Evolutionary conservation across 2,329 filamentous ascomycete species (phyloP).

Genomic region (Botrytis sinoallii): DNA sequence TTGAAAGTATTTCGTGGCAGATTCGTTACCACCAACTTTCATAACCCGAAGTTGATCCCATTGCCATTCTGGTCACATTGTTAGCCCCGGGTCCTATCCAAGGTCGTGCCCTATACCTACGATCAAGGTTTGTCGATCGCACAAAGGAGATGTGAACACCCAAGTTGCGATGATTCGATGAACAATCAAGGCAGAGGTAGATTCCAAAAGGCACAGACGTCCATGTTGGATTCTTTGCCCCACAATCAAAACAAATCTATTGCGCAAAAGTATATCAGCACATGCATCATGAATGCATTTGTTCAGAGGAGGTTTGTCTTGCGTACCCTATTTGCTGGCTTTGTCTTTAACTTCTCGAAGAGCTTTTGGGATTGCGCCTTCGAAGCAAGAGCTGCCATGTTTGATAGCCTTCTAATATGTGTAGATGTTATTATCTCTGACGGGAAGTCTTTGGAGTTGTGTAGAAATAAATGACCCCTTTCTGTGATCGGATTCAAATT

Average conservation of each 20-base stretch:
- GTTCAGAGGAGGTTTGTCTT: slow-evolving; percentile 36
- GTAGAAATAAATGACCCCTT: slow-evolving; percentile 19
- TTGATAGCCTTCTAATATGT: slow-evolving; percentile 35
- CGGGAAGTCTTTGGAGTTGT: not conserved
- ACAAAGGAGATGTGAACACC: slow-evolving; percentile 99
- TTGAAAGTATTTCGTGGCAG: slow-evolving; percentile 97
- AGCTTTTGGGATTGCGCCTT: slow-evolving; percentile 96
- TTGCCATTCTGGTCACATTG: slow-evolving; percentile 72
- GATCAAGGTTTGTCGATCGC: slow-evolving; percentile 95
- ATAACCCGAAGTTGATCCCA: slow-evolving; percentile 96
- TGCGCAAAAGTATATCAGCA: slow-evolving; percentile 23
- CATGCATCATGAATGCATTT: slow-evolving; percentile 1
- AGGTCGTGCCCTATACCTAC: slow-evolving; percentile 55
- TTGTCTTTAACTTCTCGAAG: slow-evolving; percentile 94
- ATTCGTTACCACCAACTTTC: slow-evolving; percentile 98
- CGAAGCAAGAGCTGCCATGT: slow-evolving; percentile 66
- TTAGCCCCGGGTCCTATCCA: slow-evolving; percentile 26
- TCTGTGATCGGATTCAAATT: slow-evolving; percentile 8
- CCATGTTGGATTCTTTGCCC: slow-evolving; percentile 97
- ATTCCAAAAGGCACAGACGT: slow-evolving; percentile 96
- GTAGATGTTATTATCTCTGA: slow-evolving; percentile 2
- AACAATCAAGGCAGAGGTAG: slow-evolving; percentile 97
- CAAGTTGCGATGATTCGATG: slow-evolving; percentile 92
- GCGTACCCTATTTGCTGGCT: slow-evolving; percentile 85
- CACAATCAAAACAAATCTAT: slow-evolving; percentile 97